These are phyloP conservation scores for Strobilomyces echinocephalus DNA, from an alignment of 768 basidiomycete genomes.

Conservation along the genomic window DNA sequence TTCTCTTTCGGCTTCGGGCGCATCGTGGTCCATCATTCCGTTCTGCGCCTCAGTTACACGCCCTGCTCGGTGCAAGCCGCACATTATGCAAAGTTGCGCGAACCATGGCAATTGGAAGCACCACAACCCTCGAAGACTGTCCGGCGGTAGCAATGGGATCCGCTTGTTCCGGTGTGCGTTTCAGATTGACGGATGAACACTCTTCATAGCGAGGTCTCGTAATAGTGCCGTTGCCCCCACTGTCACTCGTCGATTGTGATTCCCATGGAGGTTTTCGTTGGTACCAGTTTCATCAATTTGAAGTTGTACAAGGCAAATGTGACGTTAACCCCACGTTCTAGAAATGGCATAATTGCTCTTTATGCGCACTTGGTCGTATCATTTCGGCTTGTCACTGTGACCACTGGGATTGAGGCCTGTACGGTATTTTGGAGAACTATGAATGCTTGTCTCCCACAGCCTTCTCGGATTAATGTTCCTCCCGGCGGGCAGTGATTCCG, in stretches of 20 bases:
- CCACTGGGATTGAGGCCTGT: neutral
- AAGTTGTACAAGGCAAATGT: neutral
- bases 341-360: neutral
- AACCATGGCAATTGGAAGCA: neutral
- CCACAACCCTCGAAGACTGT: neutral
- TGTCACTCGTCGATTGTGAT: neutral
- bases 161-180: neutral
- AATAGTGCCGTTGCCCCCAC: neutral
- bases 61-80: neutral
- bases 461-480: constrained; percentile 5
- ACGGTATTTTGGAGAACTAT: neutral
- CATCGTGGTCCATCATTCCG: neutral
- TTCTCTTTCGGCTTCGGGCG: neutral
- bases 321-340: constrained; percentile 1
- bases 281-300: constrained; percentile 5
- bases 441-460: constrained; percentile 1
- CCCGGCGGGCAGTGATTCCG: neutral
- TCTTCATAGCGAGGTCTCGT: neutral
- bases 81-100: neutral
- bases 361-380: neutral
- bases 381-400: neutral
- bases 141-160: neutral
- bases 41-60: neutral
- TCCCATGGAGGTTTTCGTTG: neutral
- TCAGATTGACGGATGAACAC: neutral